Conservation (phyloP, 1,139 yeast species). For the Suhomyces chickasaworum region DNA sequence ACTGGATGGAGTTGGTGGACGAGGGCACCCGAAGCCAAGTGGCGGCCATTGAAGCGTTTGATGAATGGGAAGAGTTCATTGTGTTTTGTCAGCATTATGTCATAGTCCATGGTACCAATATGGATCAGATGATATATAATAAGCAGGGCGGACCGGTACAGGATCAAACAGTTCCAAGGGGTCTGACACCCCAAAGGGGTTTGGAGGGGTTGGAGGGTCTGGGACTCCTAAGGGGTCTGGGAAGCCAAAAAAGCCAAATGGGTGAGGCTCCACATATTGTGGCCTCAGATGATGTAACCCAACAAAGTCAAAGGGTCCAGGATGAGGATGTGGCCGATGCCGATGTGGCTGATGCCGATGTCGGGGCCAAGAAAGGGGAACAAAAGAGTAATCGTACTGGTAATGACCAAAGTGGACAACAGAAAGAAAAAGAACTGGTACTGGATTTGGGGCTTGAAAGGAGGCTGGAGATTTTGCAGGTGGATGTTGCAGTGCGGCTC, state of each 20-base stretch:
- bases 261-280: neutral
- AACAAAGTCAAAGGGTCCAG: neutral
- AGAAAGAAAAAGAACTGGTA: too few relatives aligned
- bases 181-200: too few relatives aligned
- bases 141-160: neutral
- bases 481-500: conserved; percentile 8
- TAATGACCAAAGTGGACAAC: too few relatives aligned
- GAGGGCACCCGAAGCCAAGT: conserved; percentile 45
- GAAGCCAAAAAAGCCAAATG: neutral
- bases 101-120: conserved; percentile 63
- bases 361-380: neutral
- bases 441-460: neutral
- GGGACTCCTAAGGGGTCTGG: too few relatives aligned
- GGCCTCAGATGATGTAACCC: neutral
- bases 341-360: neutral
- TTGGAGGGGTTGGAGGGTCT: too few relatives aligned
- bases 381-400: too few relatives aligned
- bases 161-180: neutral
- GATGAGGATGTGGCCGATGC: neutral
- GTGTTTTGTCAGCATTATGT: conserved; percentile 78
- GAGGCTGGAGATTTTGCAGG: neutral
- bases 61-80: conserved; percentile 83
- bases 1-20: conserved; percentile 54
- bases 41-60: conserved; percentile 64
- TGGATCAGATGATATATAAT: conserved; percentile 11